These are phyloP conservation scores for Albizia julibrissin DNA, from an alignment of 306 rosid species.

Conservation along the genomic window DNA sequence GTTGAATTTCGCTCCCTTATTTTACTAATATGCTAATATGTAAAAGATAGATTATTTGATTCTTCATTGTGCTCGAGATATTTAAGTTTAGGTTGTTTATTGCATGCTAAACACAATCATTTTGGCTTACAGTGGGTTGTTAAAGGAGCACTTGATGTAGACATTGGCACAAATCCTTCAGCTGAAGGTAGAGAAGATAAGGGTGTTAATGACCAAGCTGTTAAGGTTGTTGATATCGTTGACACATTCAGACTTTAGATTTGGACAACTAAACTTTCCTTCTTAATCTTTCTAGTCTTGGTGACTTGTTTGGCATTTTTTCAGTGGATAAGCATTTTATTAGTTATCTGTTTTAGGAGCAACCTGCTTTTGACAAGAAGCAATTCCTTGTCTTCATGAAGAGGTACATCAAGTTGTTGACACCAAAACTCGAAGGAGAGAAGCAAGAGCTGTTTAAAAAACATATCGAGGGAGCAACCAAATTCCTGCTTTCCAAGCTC, in stretches of 20 bases:
- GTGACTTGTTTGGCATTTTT: background rate
- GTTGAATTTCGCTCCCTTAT: background rate
- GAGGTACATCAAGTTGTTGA: slow-evolving; percentile 67
- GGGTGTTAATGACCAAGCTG: slow-evolving; percentile 80
- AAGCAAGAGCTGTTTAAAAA: slow-evolving; percentile 57
- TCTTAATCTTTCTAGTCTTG: background rate
- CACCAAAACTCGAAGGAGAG: slow-evolving; percentile 61
- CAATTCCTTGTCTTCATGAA: slow-evolving; percentile 58
- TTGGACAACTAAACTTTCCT: background rate
- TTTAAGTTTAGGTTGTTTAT: background rate
- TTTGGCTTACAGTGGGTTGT: slow-evolving; percentile 76
- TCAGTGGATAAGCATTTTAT: background rate
- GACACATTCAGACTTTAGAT: slow-evolving; percentile 46
- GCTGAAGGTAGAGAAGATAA: slow-evolving; percentile 86
- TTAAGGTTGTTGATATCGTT: slow-evolving; percentile 51
- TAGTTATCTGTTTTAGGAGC: slow-evolving; percentile 54
- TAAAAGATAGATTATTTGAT: background rate
- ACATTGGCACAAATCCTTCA: slow-evolving; percentile 96
- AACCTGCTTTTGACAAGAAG: slow-evolving; percentile 84
- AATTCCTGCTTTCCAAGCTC: slow-evolving; percentile 65
- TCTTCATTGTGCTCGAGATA: background rate
- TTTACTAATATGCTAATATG: background rate
- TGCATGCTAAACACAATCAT: background rate
- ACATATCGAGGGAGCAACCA: slow-evolving; percentile 74
- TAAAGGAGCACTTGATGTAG: slow-evolving; percentile 69